Base-by-base conservation (phyloP, 2,329 filamentous ascomycete genomes). In the Sclerotinia minor region DNA sequence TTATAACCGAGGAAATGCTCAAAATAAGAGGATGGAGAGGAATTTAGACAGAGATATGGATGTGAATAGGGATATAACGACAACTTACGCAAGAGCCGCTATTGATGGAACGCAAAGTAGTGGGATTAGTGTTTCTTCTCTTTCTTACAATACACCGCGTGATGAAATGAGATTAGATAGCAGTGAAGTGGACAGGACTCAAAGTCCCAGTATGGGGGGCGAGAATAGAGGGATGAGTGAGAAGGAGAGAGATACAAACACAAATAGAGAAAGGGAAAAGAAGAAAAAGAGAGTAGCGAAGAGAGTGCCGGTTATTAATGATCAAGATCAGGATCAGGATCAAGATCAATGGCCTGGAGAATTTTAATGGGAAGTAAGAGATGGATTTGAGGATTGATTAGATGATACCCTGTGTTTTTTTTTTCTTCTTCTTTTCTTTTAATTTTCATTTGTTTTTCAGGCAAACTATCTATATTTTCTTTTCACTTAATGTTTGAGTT, bases 321-420 rank as follows among this genome's bases (percentile, higher is more conserved):
- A 61, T 38, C 59, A 49, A 15, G 58, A 60, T 17, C 57, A 60
- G 19, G 15, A 61, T 26, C 58, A 50, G 6, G 45, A 50, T 38
- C 44, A 35, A 11, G 58, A 61, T 50, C 59, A 61, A 50, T 61
- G 59, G 59, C 59, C 59, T 19, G 59, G 59, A 8, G 59, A 61
- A 50, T 61, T 61, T 26, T 61, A n/a, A 61, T 38, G 32, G 19
- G 26, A 5, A 8, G 7, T 15, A 1, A 2, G 24, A 11, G 29
- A 49, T 29, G 45, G 3, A 35, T 32, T 9, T 41, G 26, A 38
- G 38, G 32, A 54, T 61, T 61, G 58, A 38, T 38, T 21, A 13
- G 1, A 38, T 38, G 13, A 61, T 61, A 26, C 45, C n/a, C 59
- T 41, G 38, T 41, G 9, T 24, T 15, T 38, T 21, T 38, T 5